phyloP scores from a whole-genome alignment of 805 yeast genomes.

The Saturnispora sanitii region DNA sequence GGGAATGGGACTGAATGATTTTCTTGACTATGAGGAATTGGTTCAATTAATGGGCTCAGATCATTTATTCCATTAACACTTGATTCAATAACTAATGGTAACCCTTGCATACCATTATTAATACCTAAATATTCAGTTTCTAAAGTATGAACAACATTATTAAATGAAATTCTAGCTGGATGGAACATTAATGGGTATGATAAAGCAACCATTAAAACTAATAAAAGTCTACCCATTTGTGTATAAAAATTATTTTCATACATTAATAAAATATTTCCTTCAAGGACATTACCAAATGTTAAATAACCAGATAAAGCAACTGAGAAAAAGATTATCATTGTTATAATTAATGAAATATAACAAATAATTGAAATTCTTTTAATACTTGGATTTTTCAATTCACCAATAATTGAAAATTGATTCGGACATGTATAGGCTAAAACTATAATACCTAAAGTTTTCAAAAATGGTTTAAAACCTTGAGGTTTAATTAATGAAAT shows the following conservation, averaged over 20 bases:
- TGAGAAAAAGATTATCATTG: conserved; percentile 46
- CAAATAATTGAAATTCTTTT: conserved; percentile 38
- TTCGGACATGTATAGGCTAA: conserved; percentile 81
- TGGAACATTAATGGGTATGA: conserved; percentile 75
- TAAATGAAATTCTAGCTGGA: conserved; percentile 66
- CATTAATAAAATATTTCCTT: conserved; percentile 62
- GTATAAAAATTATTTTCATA: conserved; percentile 46
- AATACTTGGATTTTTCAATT: conserved; percentile 45
- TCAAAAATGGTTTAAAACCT: conserved; percentile 36
- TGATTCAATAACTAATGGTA: background rate
- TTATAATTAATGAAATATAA: conserved; percentile 38
- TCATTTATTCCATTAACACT: background rate
- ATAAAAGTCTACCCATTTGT: conserved; percentile 45
- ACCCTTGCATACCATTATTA: background rate
- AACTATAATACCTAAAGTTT: conserved; percentile 64
- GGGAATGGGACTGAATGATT: conserved; percentile 37
- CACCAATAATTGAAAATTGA: conserved; percentile 68
- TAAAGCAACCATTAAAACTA: conserved; percentile 64
- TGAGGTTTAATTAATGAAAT: conserved; percentile 34
- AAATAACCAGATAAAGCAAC: conserved; percentile 66
- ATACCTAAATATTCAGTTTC: conserved; percentile 1
- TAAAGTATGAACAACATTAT: conserved; percentile 39
- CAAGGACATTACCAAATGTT: conserved; percentile 56
- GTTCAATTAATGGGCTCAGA: conserved; percentile 11
- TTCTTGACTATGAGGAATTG: conserved; percentile 17